Evolutionary conservation across 352 stramenopile species (phyloP), one percentile per base, ranked within the genome.

Genomic region (Phytophthora sojae): DNA sequence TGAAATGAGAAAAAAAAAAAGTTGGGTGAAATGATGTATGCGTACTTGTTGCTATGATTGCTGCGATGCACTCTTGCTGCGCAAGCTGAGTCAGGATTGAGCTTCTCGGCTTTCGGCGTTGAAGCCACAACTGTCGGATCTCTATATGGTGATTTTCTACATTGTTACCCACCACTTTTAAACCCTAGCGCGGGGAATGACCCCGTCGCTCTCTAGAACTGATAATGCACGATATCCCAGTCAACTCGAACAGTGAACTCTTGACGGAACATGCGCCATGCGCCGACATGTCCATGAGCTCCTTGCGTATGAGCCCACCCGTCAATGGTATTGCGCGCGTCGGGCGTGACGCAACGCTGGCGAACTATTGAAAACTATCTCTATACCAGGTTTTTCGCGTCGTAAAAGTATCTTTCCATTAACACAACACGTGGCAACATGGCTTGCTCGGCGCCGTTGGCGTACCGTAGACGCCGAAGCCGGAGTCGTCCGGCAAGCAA

Each of bases 361-460:
- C 15, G 29, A 32, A 32, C 29, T 8, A 1, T 32, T 32, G 6
- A 32, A 32, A 32, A 6, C 9, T 39, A 57, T 23, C 25, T 57
- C 51, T 37, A 23, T 61, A 15, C 30, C 32, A 51, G 17, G 32
- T n/a, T 6, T 49, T 26, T 61, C 55, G 23, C 32, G 55, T 35
- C 14, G 35, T 15, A 61, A 32, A 61, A 61, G 37, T 61, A 51
- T 49, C 23, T 61, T 37, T 51, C 37, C 55, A 52, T 23, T 23
- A 32, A 32, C 7, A 32, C 29, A 32, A 32, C 29, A 25, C 23
- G 6, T 17, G 15, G 11, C 3, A 11, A 4, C 23, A 12, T 21
- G 35, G 50, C 50, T 49, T 49, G 42, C 42, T 49, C 17, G 42
- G 42, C 6, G 5, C 17, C 17, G 42, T 49, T 49, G 42, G 50